These are phyloP conservation scores for Termitomyces heimii DNA, from an alignment of 768 basidiomycete species.

Conservation along the genomic window DNA sequence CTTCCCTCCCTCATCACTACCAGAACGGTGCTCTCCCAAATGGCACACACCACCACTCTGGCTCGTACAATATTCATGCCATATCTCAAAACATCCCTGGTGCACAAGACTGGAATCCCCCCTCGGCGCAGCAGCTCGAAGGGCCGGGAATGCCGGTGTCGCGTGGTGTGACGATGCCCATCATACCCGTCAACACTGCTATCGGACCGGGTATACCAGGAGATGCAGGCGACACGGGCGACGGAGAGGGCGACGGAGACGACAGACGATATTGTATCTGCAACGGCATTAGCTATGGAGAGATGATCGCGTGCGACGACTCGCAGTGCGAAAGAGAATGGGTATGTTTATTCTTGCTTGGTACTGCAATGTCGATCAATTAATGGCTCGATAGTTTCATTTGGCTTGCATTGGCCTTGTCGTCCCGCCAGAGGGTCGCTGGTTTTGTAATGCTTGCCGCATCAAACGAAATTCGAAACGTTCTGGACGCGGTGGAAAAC, in stretches of 20 bases:
- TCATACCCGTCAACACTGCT: conserved; percentile 20
- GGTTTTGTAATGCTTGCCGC: conserved; percentile 71
- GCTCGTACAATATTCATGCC: conserved; percentile 35
- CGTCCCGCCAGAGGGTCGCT: conserved; percentile 60
- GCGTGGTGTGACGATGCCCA: conserved; percentile 28
- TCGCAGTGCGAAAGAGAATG: conserved; percentile 79
- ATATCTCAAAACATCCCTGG: conserved; percentile 23
- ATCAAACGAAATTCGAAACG: conserved; percentile 49
- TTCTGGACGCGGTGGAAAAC: conserved; percentile 47
- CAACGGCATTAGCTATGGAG: conserved; percentile 77
- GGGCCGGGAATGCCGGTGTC: conserved; percentile 77
- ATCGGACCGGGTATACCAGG: conserved; percentile 28
- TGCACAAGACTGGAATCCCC: conserved; percentile 45
- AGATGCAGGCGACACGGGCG: conserved; percentile 33
- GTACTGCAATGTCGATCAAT: conserved; percentile 4
- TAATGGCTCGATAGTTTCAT: conserved; percentile 56
- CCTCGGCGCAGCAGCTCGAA: conserved; percentile 53
- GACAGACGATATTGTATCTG: conserved; percentile 83
- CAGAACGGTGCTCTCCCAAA: conserved; percentile 19
- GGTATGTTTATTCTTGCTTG: conserved; percentile 48
- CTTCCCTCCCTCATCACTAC: conserved; percentile 48
- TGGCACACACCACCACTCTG: conserved; percentile 29
- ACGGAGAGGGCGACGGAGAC: conserved; percentile 51
- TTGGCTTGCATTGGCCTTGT: conserved; percentile 66
- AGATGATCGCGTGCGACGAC: conserved; percentile 95